Base-by-base conservation (phyloP, 73 alveolate species). In the Paramecium bursaria region DNA sequence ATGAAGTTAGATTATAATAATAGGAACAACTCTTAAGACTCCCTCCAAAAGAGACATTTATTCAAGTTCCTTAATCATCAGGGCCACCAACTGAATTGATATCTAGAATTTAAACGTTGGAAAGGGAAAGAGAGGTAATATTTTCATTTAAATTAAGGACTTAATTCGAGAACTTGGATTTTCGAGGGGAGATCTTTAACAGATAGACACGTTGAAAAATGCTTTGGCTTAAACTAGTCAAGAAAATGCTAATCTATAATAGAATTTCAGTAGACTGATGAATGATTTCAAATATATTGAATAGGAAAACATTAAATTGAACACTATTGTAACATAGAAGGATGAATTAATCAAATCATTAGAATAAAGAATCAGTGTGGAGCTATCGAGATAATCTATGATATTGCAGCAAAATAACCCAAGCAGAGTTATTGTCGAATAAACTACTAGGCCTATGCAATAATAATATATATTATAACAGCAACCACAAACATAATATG, bases 311-410 rank as follows among this genome's bases (percentile, higher is more conserved):
- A 31, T 33, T 33, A 67, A 67, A 47, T 31, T 67, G 57, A 29
- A 42, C 1, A 67, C 55, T 2, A 67, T 67, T 2, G 21, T 67
- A 19, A 47, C 46, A 35, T 39, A 67, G 19, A 67, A 67, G 14
- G 82, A 67, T 33, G 82, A 67, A 17, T 67, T 67, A 23, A 42
- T 67, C 22, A 67, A 67, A 67, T 31, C 55, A 35, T 15, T 67
- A 17, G 82, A 67, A 7, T 67, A 67, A 35, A 15, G 82, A 67
- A 35, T 67, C 15, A 67, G 82, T 17, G 25, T 33, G 11, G 82
- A 67, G 44, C 19, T 67, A 19, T 67, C 60, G 10, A 17, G 82
- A 67, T 5, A 67, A 17, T 67, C 82, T 5, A 35, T 67, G 21
- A 39, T 67, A 67, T 30, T 67, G 11, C 11, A 31, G 27, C 27